A percentile compares a stretch with the other conserved stretches of the same genome.
These are phyloP conservation scores for Psilocybe tampanensis DNA, from an alignment of 768 basidiomycete species.

Conservation along the genomic window DNA sequence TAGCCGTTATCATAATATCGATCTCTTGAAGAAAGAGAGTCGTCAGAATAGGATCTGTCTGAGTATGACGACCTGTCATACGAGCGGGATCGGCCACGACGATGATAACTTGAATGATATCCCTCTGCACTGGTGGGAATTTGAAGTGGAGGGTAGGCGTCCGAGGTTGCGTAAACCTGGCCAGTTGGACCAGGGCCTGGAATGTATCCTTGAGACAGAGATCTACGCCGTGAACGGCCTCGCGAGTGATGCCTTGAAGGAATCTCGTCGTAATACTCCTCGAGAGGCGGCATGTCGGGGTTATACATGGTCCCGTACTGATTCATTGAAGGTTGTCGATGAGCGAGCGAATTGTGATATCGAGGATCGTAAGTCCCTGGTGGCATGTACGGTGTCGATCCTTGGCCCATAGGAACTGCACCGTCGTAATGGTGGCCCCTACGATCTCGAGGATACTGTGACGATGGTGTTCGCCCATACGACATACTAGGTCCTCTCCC, in stretches of 20 bases:
- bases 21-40: background rate
- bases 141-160: background rate
- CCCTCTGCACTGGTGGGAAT: background rate
- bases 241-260: background rate
- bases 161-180: background rate
- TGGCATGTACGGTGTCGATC: background rate
- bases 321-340: background rate
- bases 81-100: background rate
- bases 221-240: background rate
- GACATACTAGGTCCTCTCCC: background rate
- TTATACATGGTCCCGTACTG: background rate
- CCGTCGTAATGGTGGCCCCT: background rate
- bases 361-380: background rate
- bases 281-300: slow-evolving; percentile 1
- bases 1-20: background rate
- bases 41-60: slow-evolving; percentile 1
- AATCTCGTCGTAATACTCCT: background rate
- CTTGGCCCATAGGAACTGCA: background rate
- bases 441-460: background rate
- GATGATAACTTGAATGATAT: background rate
- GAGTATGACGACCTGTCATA: slow-evolving; percentile 2
- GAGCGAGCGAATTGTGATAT: background rate
- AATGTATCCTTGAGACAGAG: background rate
- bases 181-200: background rate
- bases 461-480: background rate